phyloP scores from a whole-genome alignment of 1,284 basidiomycete genomes.

The Hemileia vastatrix region DNA sequence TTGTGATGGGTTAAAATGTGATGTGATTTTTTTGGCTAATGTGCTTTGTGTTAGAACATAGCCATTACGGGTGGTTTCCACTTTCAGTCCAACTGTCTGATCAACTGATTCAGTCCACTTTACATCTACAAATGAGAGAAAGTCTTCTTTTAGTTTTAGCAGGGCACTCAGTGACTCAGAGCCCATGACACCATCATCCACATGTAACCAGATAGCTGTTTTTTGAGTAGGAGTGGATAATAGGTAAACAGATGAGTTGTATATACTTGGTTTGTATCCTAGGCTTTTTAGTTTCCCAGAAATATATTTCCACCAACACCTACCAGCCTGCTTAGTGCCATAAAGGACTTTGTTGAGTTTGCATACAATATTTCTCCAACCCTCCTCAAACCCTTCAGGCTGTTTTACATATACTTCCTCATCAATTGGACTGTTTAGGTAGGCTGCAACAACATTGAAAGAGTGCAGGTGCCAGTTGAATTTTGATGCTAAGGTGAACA shows the following conservation, averaged over 20 bases:
- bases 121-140: too few species aligned
- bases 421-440: conserved; percentile 3
- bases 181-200: background rate
- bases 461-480: background rate
- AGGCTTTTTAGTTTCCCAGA: background rate
- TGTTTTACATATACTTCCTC: background rate
- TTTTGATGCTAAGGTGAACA: background rate
- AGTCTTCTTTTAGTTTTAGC: too few species aligned
- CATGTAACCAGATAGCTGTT: conserved; percentile 15
- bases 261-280: background rate
- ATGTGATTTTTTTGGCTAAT: too few species aligned
- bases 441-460: conserved; percentile 13
- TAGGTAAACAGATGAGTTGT: background rate
- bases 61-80: too few species aligned
- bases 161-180: background rate
- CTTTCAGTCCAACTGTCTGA: too few species aligned
- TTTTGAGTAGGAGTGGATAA: too few species aligned
- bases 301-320: conserved; percentile 3
- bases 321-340: background rate
- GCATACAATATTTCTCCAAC: too few species aligned
- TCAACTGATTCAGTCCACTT: too few species aligned
- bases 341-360: conserved; percentile 4
- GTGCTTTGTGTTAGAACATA: too few species aligned
- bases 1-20: too few species aligned
- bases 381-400: too few species aligned